These are phyloP conservation scores for Eutrema heterophyllum DNA, from an alignment of 345 rosid species.

Conservation along the genomic window DNA sequence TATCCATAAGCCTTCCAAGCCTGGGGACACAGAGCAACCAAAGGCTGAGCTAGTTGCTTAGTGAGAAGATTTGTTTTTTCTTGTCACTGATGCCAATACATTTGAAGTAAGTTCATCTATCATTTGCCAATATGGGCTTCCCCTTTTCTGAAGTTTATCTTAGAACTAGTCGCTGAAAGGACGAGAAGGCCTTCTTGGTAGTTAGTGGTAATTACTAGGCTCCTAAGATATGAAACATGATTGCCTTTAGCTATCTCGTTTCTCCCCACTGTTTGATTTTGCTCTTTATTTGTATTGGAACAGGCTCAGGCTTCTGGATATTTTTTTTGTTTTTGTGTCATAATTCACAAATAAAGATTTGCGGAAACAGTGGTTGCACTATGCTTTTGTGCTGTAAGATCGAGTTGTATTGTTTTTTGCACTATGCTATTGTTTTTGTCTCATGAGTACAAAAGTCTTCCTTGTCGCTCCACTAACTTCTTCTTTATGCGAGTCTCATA, in stretches of 20 bases:
- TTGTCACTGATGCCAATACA: neutral
- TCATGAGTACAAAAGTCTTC: neutral
- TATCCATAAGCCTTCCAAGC: slow-evolving; percentile 33
- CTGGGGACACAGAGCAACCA: slow-evolving; percentile 39
- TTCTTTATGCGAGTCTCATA: neutral
- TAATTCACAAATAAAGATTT: slow-evolving; percentile 15
- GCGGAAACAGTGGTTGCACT: neutral
- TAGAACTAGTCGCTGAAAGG: neutral
- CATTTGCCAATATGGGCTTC: neutral
- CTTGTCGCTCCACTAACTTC: neutral
- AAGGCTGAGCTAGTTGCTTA: slow-evolving; percentile 57
- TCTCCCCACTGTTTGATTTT: neutral
- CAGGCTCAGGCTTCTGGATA: slow-evolving; percentile 1
- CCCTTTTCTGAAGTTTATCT: neutral
- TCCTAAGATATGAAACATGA: slow-evolving; percentile 7
- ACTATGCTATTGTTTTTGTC: neutral
- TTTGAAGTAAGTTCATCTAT: slow-evolving; percentile 2
- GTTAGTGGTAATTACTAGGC: slow-evolving; percentile 4
- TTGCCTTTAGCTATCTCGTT: neutral
- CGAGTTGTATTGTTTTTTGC: neutral
- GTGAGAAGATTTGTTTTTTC: neutral
- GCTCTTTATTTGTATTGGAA: slow-evolving; percentile 16
- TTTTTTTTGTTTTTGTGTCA: slow-evolving; percentile 1
- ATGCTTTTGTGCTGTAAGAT: neutral
- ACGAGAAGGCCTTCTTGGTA: slow-evolving; percentile 2